Evolutionary conservation across 2,329 filamentous ascomycete genomes (phyloP).

Genomic region (Aspergillus piperis): DNA sequence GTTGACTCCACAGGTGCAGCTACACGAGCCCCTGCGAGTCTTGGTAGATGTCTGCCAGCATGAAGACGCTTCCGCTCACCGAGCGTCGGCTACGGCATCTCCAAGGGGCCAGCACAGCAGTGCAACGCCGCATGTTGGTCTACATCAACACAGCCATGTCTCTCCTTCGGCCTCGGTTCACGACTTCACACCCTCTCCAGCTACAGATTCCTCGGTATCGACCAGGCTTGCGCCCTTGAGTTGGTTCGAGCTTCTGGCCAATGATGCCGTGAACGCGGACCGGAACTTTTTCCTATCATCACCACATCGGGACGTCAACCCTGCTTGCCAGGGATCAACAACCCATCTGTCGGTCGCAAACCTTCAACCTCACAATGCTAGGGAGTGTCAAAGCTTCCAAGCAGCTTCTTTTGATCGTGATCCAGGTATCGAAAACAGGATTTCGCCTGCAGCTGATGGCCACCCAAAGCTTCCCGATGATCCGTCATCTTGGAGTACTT

Average conservation of each 20-base stretch:
- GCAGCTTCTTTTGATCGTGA: constrained; percentile 18
- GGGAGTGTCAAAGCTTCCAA: constrained; percentile 25
- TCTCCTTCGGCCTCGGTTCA: constrained; percentile 9
- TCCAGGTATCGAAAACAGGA: constrained; percentile 20
- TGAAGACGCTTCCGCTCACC: constrained; percentile 16
- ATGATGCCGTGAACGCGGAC: constrained; percentile 23
- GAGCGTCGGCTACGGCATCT: constrained; percentile 6
- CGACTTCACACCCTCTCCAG: constrained; percentile 24
- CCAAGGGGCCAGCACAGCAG: constrained; percentile 1
- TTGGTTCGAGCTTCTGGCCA: constrained; percentile 48
- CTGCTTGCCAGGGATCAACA: constrained; percentile 24
- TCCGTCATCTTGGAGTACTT: constrained; percentile 17
- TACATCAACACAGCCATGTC: not conserved
- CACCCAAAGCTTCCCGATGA: constrained; percentile 13
- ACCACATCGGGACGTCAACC: constrained; percentile 18
- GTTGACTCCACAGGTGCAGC: not conserved
- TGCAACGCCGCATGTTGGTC: constrained; percentile 10
- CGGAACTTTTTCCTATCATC: constrained; percentile 19
- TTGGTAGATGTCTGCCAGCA: constrained; percentile 26
- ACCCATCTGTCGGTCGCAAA: constrained; percentile 11
- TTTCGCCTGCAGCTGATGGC: constrained; percentile 26
- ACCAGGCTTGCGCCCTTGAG: constrained; percentile 48
- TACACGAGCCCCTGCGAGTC: constrained; percentile 21
- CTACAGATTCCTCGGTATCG: constrained; percentile 37
- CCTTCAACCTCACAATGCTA: constrained; percentile 8